Evolutionary conservation across 768 basidiomycete species (phyloP).

Genomic region (Xerocomellus amylosporus): DNA sequence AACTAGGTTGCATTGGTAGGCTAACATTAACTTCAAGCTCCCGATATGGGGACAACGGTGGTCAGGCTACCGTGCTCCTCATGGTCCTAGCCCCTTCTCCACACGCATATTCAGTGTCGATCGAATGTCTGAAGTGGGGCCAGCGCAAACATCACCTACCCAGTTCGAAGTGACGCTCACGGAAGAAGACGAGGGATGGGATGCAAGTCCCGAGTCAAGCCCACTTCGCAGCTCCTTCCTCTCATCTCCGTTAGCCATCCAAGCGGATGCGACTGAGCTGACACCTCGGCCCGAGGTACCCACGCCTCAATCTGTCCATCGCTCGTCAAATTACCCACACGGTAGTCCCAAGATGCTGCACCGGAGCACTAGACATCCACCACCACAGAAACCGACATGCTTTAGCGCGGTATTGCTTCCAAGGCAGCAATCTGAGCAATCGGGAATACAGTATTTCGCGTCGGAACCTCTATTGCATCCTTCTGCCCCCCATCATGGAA

Average conservation of each 20-base stretch:
- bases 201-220: constrained; percentile 13
- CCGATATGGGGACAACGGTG: constrained; percentile 35
- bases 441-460: neutral
- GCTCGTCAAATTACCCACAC: neutral
- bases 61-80: constrained; percentile 21
- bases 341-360: neutral
- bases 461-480: neutral
- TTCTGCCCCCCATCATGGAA: neutral
- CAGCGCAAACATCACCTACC: constrained; percentile 19
- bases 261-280: neutral
- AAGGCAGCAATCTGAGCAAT: neutral
- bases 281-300: neutral
- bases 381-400: constrained; percentile 1
- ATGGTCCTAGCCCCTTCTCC: constrained; percentile 27
- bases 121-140: constrained; percentile 22
- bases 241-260: constrained; percentile 11
- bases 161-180: constrained; percentile 17
- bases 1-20: neutral
- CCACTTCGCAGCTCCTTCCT: constrained; percentile 6
- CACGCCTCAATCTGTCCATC: neutral
- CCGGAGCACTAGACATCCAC: neutral
- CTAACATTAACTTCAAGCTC: constrained; percentile 22
- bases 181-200: constrained; percentile 22
- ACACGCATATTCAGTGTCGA: constrained; percentile 18
- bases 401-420: neutral